A percentile compares a stretch with the other conserved stretches of the same genome.
These are phyloP conservation scores for Cyberlindnera misumaiensis DNA, from an alignment of 805 yeast genomes.

Conservation along the genomic window DNA sequence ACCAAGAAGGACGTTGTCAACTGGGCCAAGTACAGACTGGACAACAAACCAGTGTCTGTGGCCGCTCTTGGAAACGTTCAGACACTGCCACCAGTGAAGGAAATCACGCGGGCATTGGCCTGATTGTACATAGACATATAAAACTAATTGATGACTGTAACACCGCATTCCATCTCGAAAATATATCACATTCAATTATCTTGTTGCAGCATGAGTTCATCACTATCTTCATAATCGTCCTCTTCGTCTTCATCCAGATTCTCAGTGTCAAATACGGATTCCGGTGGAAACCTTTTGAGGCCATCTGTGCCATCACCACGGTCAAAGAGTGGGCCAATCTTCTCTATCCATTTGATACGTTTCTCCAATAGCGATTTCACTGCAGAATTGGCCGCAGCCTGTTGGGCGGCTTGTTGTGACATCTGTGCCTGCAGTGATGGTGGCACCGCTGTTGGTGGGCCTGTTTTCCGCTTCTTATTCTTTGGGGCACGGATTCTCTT, in stretches of 20 bases:
- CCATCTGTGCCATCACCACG: conserved; percentile 19
- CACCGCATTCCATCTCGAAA: no score
- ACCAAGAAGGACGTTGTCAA: conserved; percentile 70
- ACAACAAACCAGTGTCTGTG: conserved; percentile 75
- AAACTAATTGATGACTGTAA: no score
- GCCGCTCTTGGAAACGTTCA: conserved; percentile 86
- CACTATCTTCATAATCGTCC: conserved; percentile 27
- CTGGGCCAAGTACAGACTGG: conserved; percentile 82
- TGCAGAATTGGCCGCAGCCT: conserved; percentile 71
- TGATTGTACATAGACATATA: conserved; percentile 2
- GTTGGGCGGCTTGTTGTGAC: conserved; percentile 38
- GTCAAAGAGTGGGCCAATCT: conserved; percentile 80
- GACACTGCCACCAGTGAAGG: conserved; percentile 60
- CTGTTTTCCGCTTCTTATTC: conserved; percentile 32
- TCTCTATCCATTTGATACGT: conserved; percentile 79
- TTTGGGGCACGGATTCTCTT: conserved; percentile 73
- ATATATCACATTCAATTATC: conserved; percentile 7
- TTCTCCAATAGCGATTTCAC: conserved; percentile 77
- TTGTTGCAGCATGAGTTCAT: conserved; percentile 22
- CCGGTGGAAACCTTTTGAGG: conserved; percentile 19
- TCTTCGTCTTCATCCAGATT: conserved; percentile 26
- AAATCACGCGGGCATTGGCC: conserved; percentile 40
- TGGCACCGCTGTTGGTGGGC: conserved; percentile 15
- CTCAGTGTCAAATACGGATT: conserved; percentile 17
- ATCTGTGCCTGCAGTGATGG: conserved; percentile 26